Conservation (phyloP, 306 rosid genomes). For the Senna tora region DNA sequence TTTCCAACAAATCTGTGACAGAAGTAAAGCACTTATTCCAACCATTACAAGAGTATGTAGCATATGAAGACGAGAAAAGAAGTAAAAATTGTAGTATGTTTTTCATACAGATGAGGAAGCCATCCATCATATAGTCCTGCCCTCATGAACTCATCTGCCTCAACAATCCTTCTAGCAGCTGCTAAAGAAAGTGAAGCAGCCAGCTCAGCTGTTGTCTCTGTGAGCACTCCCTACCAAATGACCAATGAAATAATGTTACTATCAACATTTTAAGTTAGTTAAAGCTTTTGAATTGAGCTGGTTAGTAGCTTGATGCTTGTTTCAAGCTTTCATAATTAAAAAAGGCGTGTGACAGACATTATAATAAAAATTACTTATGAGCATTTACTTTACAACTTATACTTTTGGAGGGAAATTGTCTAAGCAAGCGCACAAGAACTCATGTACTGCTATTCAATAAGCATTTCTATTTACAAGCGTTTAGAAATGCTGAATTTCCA, state of each 20-base stretch:
- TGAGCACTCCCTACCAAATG: conserved; percentile 85
- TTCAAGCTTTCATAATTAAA: too few species aligned
- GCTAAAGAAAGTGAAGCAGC: conserved; percentile 92
- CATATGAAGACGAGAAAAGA: conserved; percentile 9
- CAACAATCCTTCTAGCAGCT: conserved; percentile 97
- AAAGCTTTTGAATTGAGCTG: too few species aligned
- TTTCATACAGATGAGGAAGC: conserved; percentile 91
- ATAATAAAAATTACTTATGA: conserved; percentile 13
- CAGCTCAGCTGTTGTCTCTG: conserved; percentile 97
- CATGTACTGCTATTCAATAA: not conserved
- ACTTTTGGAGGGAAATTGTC: too few species aligned
- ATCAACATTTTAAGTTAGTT: conserved; percentile 6
- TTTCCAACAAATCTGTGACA: conserved; percentile 84
- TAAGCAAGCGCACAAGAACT: not conserved
- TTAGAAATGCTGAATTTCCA: not conserved
- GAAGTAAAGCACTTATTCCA: conserved; percentile 31
- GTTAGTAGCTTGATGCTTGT: too few species aligned
- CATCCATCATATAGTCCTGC: conserved; percentile 92
- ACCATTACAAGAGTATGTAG: conserved; percentile 15
- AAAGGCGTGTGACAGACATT: not conserved
- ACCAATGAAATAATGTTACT: conserved; percentile 32
- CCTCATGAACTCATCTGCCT: conserved; percentile 99
- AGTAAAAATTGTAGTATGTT: not conserved
- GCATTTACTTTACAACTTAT: not conserved
- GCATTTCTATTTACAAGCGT: not conserved